A percentile compares a stretch with the other conserved stretches of the same genome.
Evolutionary conservation across 805 yeast genomes (phyloP).

Genomic region (Wickerhamiella allomyrinae): DNA sequence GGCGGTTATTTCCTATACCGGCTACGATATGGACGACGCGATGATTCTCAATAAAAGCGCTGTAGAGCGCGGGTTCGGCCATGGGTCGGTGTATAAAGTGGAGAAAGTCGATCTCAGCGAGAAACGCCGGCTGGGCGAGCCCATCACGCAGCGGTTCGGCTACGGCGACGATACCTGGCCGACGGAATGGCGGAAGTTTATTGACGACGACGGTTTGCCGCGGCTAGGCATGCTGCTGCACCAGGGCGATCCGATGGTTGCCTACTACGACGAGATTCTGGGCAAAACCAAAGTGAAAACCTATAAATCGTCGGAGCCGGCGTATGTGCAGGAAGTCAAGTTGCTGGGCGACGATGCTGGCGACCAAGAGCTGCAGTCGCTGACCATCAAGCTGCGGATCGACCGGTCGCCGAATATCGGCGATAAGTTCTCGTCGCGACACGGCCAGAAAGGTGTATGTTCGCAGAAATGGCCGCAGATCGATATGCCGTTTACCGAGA

Average conservation of each 20-base stretch:
- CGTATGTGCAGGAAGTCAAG: constrained; percentile 89
- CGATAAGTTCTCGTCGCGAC: constrained; percentile 94
- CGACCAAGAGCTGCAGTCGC: constrained; percentile 64
- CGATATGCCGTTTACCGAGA: constrained; percentile 93
- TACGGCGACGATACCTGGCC: constrained; percentile 93
- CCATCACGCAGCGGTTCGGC: constrained; percentile 86
- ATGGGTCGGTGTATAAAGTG: constrained; percentile 90
- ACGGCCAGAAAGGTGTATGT: constrained; percentile 97
- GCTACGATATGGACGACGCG: constrained; percentile 99
- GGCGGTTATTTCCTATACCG: constrained; percentile 96
- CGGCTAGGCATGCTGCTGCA: constrained; percentile 72
- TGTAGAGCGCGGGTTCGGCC: constrained; percentile 94
- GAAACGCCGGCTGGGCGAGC: constrained; percentile 81
- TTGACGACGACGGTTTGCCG: constrained; percentile 90
- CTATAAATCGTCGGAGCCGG: constrained; percentile 89
- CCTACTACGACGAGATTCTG: constrained; percentile 77
- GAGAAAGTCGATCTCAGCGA: constrained; percentile 75
- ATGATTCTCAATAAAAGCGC: constrained; percentile 97
- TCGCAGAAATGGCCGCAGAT: constrained; percentile 95
- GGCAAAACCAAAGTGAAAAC: constrained; percentile 87
- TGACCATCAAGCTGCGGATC: constrained; percentile 80
- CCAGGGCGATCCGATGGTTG: constrained; percentile 93
- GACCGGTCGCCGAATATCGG: constrained; percentile 91
- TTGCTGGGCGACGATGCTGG: constrained; percentile 69
- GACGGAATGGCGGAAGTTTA: constrained; percentile 69